Evolutionary conservation across 78 protist species (phyloP).

Genomic region (Chrysochromulina tobinii): DNA sequence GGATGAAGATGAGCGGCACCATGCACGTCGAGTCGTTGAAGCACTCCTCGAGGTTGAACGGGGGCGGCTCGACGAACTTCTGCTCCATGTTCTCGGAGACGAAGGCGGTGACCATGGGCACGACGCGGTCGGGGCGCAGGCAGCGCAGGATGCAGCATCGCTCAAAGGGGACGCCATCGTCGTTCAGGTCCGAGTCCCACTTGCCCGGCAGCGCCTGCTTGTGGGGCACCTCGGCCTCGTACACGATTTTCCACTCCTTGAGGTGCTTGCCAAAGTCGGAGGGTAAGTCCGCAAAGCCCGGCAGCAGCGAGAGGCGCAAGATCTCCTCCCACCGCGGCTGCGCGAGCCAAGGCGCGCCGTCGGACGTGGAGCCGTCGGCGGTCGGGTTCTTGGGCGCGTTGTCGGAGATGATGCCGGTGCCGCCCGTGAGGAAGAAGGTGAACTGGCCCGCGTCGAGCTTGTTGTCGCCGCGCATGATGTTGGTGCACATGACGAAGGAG

Average conservation of each 20-base stretch:
- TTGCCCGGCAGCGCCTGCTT: constrained; percentile 31
- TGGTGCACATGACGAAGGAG: constrained; percentile 59
- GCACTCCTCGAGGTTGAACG: constrained; percentile 53
- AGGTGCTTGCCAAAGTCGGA: background rate
- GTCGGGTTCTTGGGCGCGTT: background rate
- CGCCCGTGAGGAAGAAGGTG: constrained; percentile 70
- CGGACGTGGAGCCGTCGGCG: background rate
- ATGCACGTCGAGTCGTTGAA: constrained; percentile 54
- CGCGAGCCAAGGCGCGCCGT: background rate
- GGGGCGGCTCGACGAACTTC: constrained; percentile 72
- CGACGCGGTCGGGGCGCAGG: constrained; percentile 72
- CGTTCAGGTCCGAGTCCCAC: background rate
- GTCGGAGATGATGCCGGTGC: constrained; percentile 41
- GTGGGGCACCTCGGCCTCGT: constrained; percentile 56
- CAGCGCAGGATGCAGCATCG: constrained; percentile 69
- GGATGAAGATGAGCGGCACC: constrained; percentile 76
- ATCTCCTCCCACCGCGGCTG: constrained; percentile 77
- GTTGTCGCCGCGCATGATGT: constrained; percentile 29
- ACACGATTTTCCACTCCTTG: background rate
- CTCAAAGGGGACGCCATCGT: constrained; percentile 39
- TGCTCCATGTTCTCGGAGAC: constrained; percentile 59
- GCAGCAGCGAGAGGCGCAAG: constrained; percentile 34
- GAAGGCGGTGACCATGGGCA: constrained; percentile 49
- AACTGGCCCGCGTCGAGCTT: constrained; percentile 44
- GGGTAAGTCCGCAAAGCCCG: constrained; percentile 46